These are phyloP conservation scores for Chenopodium album DNA, from an alignment of 148 eudicot genomes.

Conservation along the genomic window DNA sequence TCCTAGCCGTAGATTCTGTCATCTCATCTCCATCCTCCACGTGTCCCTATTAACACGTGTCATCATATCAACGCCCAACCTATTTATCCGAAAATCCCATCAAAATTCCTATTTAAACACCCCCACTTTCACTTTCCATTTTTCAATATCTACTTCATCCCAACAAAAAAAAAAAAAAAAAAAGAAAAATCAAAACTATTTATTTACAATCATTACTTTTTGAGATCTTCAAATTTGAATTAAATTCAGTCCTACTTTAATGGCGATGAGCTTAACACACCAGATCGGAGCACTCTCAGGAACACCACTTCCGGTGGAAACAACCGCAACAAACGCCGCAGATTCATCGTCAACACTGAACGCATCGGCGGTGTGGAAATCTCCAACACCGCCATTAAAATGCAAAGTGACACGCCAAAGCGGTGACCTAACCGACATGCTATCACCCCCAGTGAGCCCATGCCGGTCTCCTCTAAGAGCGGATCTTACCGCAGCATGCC, in stretches of 20 bases:
- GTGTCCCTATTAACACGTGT: neutral
- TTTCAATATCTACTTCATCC: neutral
- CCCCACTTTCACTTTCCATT: neutral
- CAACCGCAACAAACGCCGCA: neutral
- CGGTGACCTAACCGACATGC: slow-evolving; percentile 7
- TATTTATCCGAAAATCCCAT: neutral
- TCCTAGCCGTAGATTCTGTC: neutral
- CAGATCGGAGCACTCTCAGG: slow-evolving; percentile 75
- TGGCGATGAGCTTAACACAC: slow-evolving; percentile 66
- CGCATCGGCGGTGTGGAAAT: slow-evolving; percentile 35
- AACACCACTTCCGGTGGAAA: slow-evolving; percentile 34
- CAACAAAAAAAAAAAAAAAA: no score
- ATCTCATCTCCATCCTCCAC: neutral
- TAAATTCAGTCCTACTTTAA: neutral
- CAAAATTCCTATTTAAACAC: neutral
- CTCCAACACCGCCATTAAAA: slow-evolving; percentile 22
- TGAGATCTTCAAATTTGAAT: neutral
- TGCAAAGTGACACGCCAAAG: slow-evolving; percentile 7
- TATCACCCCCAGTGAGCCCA: slow-evolving; percentile 40
- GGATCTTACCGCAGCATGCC: slow-evolving; percentile 37
- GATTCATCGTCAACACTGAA: slow-evolving; percentile 2
- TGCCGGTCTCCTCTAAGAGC: slow-evolving; percentile 32
- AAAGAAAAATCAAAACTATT: no score
- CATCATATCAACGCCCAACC: neutral
- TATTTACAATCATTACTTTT: no score